Evolutionary conservation across 1,139 yeast species (phyloP), one percentile per base, ranked within the genome.

Genomic region (Pichia sp.): DNA sequence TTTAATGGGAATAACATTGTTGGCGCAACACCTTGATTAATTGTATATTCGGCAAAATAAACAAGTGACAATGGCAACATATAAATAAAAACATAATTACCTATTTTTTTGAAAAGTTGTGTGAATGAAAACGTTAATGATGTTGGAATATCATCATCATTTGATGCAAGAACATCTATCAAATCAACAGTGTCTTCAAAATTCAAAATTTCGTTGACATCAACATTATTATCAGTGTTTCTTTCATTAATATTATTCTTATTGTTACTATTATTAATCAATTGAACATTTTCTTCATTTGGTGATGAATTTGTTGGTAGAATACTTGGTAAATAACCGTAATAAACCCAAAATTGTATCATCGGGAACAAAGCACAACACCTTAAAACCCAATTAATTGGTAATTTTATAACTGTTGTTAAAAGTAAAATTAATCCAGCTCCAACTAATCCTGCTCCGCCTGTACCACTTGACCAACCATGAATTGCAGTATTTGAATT

Each of bases 401-500:
- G 66, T 3, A 82, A 50, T 3, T 75, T 68, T 18, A 81, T 50
- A 67, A 82, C 72, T 0, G 87, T 79, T 0, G 89, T 84, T 56
- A 81, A 54, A 1, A 77, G 60, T 68, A 84, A 59, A 58, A 75
- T 83, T 9, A 73, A 63, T 47, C 80, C 80, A 31, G 95, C 83
- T 0, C 98, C 99, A 25, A 81, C 77, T 3, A 91, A 68, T 0
- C 98, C 98, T 0, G 99, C 98, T 14, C 89, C 95, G 0, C 98
- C 98, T 0, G 98, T 93, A 0, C 99, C 99, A 16, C 90, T 79
- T 39, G 96, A 86, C 79, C 95, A 93, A 0, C 96, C 97, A 47
- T 87, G 83, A 46, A 93, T 73, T 3, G 96, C 76, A 22, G 29
- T 14, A 28, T 47, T 47, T 2, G 48, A 25, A 19, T 28, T 30